Evolutionary conservation across 257 asterid genomes (phyloP), one percentile per base, ranked within the genome.

Genomic region (Przewalskia tangutica): DNA sequence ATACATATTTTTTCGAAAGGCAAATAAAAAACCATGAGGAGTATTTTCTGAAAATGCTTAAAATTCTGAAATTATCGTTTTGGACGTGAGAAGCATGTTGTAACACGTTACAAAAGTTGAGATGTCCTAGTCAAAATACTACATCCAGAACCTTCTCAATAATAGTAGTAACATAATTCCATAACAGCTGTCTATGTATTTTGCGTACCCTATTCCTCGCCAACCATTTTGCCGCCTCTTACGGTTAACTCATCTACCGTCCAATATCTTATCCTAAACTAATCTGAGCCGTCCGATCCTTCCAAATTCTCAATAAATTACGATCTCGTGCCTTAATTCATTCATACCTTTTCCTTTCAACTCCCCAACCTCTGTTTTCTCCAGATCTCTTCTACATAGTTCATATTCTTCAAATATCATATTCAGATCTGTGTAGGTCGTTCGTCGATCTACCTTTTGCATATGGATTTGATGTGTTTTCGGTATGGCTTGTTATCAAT

Each of bases 281-380:
- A 81, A 67, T 82, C 7, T 7, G 58, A 87, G 81, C 93, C 94
- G 93, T 86, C 23, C 65, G 90, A 89, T 88, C 87, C 75, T 11
- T 46, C 81, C 51, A 23, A 36, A 1, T 75, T 62, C 48, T 53
- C 85, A 7, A 76, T 88, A 87, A 89, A 90, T 89, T 5, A 0
- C 6, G 11, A 7, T 7, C 3, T 13, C 0, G 32, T 9, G 0
- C 0, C 32, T 7, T 1, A 0, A 4, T 12, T 8, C 36, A 40
- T n/a, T 7, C 5, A 27, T 6, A 40, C 13, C 73, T n/a, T 34
- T 62, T 32, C 83, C 13, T 3, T 27, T 6, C 13, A 0, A 27
- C 32, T 1, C n/a, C 5, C 1, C 10, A 2, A 18, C 27, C 12
- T 2, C 8, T 1, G 17, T 0, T 2, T 46, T 53, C 8, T 6